Conservation (phyloP, 202 grass and related monocot species). For the Eragrostis tef region DNA sequence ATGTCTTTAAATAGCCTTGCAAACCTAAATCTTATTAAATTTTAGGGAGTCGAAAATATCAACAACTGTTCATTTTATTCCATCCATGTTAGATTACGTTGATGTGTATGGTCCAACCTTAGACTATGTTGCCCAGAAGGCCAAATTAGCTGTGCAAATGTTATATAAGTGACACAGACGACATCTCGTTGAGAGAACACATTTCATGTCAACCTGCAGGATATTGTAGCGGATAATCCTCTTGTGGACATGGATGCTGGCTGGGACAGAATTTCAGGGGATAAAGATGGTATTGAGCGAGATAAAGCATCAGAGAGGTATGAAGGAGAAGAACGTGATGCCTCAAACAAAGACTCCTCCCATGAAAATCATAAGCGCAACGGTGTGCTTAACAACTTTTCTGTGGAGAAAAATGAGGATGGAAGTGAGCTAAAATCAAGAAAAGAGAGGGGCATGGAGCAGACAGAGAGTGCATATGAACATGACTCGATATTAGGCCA, state of each 20-base stretch:
- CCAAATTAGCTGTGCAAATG: not conserved
- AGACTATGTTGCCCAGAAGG: not conserved
- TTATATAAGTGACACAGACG: not conserved
- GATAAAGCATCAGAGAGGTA: not conserved
- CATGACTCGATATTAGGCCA: constrained; percentile 22
- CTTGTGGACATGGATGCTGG: not conserved
- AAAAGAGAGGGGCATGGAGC: constrained; percentile 19
- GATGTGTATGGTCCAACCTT: not conserved
- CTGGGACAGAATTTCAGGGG: not conserved
- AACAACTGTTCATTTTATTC: not conserved
- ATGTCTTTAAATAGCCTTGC: too few species aligned
- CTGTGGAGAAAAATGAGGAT: constrained; percentile 15
- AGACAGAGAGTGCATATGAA: constrained; percentile 15
- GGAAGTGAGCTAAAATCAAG: constrained; percentile 12
- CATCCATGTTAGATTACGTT: not conserved
- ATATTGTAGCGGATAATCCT: not conserved
- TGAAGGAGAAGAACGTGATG: not conserved
- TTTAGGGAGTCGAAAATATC: too few species aligned
- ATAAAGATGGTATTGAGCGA: constrained; percentile 9
- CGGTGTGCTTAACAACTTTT: constrained; percentile 13
- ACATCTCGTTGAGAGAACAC: not conserved
- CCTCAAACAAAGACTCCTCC: not conserved
- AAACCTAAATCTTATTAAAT: not conserved
- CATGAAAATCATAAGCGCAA: constrained; percentile 4
- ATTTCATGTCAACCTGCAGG: constrained; percentile 2